These are phyloP conservation scores for Xylaria palmicola DNA, from an alignment of 495 filamentous ascomycete species.

Conservation along the genomic window DNA sequence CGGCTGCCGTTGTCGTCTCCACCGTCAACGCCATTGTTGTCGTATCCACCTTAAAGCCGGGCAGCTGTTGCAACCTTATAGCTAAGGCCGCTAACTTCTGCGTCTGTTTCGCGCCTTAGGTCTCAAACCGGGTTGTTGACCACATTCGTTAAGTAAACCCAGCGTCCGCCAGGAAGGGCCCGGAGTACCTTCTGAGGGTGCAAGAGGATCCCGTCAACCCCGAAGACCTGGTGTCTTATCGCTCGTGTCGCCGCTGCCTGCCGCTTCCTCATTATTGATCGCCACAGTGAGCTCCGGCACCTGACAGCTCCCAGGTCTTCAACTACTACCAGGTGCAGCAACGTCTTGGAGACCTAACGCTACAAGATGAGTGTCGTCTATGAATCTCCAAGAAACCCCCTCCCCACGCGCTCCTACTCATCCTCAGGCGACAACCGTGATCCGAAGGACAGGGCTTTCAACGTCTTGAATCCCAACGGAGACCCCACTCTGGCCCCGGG, in stretches of 20 bases:
- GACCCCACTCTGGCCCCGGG: conserved; percentile 18
- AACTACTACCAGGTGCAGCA: conserved; percentile 20
- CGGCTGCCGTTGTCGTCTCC: neutral
- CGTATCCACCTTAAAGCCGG: too few species aligned
- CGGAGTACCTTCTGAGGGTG: conserved; percentile 13
- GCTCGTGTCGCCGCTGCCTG: conserved; percentile 23
- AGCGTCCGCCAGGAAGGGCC: conserved; percentile 6
- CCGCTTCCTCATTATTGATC: conserved; percentile 17
- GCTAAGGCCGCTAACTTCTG: conserved; percentile 13
- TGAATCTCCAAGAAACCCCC: conserved; percentile 35
- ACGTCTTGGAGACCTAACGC: conserved; percentile 5
- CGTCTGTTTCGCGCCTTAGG: conserved; percentile 8
- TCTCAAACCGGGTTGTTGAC: neutral
- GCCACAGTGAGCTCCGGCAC: conserved; percentile 19
- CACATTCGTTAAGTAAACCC: conserved; percentile 19
- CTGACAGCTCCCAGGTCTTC: conserved; percentile 25
- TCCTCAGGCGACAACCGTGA: conserved; percentile 25
- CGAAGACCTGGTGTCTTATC: neutral
- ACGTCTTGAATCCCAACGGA: conserved; percentile 8
- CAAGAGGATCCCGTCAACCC: neutral
- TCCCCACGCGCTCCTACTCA: conserved; percentile 38
- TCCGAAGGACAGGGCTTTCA: conserved; percentile 15
- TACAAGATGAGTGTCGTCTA: conserved; percentile 45
- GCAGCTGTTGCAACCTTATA: conserved; percentile 14
- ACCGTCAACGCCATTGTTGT: neutral